Evolutionary conservation across 2,329 filamentous ascomycete species (phyloP).

Genomic region (Orbilia quercus): DNA sequence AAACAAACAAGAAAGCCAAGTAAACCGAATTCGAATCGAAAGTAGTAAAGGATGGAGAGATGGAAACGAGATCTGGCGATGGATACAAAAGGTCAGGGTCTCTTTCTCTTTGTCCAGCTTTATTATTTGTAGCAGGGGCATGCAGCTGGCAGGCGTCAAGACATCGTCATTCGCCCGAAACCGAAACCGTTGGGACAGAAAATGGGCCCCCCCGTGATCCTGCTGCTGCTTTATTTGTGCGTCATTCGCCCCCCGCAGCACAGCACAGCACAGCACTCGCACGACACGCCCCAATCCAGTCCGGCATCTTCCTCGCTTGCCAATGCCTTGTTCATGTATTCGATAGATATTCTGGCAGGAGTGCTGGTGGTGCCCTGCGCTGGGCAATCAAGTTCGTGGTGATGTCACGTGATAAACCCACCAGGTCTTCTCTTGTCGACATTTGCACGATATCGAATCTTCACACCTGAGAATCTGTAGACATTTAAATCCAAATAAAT

Average conservation of each 20-base stretch:
- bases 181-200: slow-evolving; percentile 36
- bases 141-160: slow-evolving; percentile 25
- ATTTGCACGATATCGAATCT: too few relatives aligned
- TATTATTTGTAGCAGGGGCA: slow-evolving; percentile 6
- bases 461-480: too few relatives aligned
- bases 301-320: slow-evolving; percentile 11
- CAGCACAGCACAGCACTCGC: neutral
- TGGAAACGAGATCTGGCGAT: neutral
- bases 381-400: too few relatives aligned
- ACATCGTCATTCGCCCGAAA: slow-evolving; percentile 54
- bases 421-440: too few relatives aligned
- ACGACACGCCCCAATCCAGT: slow-evolving; percentile 4
- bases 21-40: neutral
- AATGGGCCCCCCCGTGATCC: slow-evolving; percentile 35
- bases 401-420: slow-evolving; percentile 13
- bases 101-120: neutral
- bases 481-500: too few relatives aligned
- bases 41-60: neutral
- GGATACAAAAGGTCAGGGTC: neutral
- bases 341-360: too few relatives aligned
- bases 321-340: slow-evolving; percentile 16
- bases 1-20: too few relatives aligned
- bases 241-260: slow-evolving; percentile 33
- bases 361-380: too few relatives aligned
- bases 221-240: slow-evolving; percentile 17